Evolutionary conservation across 106 monocot species (phyloP).

Genomic region (Triglochin maritima): DNA sequence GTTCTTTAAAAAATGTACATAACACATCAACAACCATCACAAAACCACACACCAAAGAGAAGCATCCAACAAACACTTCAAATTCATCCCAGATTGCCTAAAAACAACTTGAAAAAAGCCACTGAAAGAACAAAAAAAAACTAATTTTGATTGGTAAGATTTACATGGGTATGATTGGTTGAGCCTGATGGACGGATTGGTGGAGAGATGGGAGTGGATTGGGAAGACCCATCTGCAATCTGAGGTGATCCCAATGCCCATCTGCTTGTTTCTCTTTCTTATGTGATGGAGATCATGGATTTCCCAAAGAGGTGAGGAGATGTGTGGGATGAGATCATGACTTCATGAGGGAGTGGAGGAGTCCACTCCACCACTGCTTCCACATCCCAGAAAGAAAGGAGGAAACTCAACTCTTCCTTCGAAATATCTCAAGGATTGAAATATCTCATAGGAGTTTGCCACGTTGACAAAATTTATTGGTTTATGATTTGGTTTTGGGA

Average conservation of each 20-base stretch:
- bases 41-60: neutral
- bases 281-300: neutral
- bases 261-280: neutral
- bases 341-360: neutral
- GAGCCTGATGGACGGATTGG: neutral
- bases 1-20: too few species aligned
- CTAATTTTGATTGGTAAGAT: neutral
- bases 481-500: too few species aligned
- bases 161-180: neutral
- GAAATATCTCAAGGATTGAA: too few species aligned
- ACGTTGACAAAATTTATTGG: too few species aligned
- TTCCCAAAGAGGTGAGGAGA: neutral
- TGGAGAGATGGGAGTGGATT: conserved; percentile 7
- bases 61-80: neutral
- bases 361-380: conserved; percentile 8
- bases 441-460: too few species aligned
- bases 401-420: too few species aligned
- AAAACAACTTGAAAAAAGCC: neutral
- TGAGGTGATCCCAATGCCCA: conserved; percentile 8
- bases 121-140: neutral
- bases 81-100: neutral
- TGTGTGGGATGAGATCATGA: neutral
- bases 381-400: neutral
- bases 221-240: conserved; percentile 11
- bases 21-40: too few species aligned